phyloP scores from a whole-genome alignment of 1,139 yeast genomes.

The Yamadazyma atmosphaerica region DNA sequence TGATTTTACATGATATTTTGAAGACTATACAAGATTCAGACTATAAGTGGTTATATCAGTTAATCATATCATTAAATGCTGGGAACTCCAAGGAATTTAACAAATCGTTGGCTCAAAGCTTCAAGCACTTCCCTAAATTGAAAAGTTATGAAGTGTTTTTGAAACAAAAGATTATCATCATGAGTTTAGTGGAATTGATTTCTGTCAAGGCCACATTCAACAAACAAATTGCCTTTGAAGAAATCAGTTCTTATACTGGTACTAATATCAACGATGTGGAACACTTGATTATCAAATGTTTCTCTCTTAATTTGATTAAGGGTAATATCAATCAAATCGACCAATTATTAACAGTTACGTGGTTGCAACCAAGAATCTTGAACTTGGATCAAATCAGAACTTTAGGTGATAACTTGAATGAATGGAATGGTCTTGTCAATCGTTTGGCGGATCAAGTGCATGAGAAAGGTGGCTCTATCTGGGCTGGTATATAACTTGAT shows the following conservation, averaged over 20 bases:
- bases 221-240: conserved; percentile 70
- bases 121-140: conserved; percentile 57
- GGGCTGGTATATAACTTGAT: conserved; percentile 33
- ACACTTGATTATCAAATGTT: conserved; percentile 86
- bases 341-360: conserved; percentile 73
- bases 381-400: conserved; percentile 74
- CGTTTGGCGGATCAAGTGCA: conserved; percentile 53
- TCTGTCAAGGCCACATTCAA: conserved; percentile 75
- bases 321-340: conserved; percentile 90
- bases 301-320: conserved; percentile 76
- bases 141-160: conserved; percentile 63
- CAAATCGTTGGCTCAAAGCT: conserved; percentile 39
- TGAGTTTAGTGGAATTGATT: conserved; percentile 86
- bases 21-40: conserved; percentile 31
- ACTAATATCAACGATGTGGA: conserved; percentile 76
- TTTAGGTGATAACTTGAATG: conserved; percentile 70
- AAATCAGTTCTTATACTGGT: conserved; percentile 72
- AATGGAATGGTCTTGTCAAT: conserved; percentile 78
- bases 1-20: conserved; percentile 85
- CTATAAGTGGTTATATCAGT: conserved; percentile 71
- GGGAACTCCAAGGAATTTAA: conserved; percentile 74
- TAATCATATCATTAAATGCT: conserved; percentile 68
- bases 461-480: conserved; percentile 38
- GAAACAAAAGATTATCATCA: conserved; percentile 87
- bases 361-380: conserved; percentile 96